Percentiles rank a stretch among this genome's conserved stretches.
These are phyloP conservation scores for Phytophthora citrophthora DNA, from an alignment of 352 stramenopile species.

Conservation along the genomic window DNA sequence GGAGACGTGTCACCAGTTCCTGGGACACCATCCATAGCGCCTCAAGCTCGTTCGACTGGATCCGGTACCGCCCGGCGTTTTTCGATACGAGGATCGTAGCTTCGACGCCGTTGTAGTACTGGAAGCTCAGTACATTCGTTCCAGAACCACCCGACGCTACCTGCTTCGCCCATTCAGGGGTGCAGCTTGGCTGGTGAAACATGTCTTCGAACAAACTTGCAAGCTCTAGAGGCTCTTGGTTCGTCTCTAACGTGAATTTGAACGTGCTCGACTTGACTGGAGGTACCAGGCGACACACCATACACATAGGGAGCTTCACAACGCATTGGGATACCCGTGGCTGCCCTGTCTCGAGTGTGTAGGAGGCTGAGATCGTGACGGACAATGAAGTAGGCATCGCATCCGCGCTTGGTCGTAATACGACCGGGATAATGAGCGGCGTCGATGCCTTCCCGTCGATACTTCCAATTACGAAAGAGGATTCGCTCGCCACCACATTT, in stretches of 20 bases:
- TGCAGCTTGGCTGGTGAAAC: constrained; percentile 77
- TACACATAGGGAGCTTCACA: constrained; percentile 77
- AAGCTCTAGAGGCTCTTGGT: constrained; percentile 78
- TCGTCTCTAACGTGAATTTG: constrained; percentile 91
- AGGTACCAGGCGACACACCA: constrained; percentile 73
- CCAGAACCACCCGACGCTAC: constrained; percentile 52
- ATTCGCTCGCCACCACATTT: constrained; percentile 67
- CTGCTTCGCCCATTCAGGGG: constrained; percentile 74
- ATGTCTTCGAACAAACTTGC: constrained; percentile 87
- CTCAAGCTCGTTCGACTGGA: constrained; percentile 87
- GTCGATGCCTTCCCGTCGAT: constrained; percentile 74
- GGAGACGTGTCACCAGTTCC: constrained; percentile 77
- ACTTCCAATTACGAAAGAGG: constrained; percentile 71
- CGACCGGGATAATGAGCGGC: constrained; percentile 67
- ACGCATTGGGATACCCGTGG: constrained; percentile 68
- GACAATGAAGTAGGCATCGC: constrained; percentile 76
- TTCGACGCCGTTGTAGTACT: constrained; percentile 89
- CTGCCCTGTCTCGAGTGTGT: constrained; percentile 74
- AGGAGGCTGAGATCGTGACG: constrained; percentile 70
- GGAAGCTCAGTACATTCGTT: constrained; percentile 87
- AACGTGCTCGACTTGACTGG: constrained; percentile 83
- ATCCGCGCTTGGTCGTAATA: constrained; percentile 49
- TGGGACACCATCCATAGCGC: constrained; percentile 80
- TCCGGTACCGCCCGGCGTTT: constrained; percentile 86
- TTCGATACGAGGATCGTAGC: constrained; percentile 92